Evolutionary conservation across 805 yeast genomes (phyloP).

Genomic region (Saturnispora ahearnii): DNA sequence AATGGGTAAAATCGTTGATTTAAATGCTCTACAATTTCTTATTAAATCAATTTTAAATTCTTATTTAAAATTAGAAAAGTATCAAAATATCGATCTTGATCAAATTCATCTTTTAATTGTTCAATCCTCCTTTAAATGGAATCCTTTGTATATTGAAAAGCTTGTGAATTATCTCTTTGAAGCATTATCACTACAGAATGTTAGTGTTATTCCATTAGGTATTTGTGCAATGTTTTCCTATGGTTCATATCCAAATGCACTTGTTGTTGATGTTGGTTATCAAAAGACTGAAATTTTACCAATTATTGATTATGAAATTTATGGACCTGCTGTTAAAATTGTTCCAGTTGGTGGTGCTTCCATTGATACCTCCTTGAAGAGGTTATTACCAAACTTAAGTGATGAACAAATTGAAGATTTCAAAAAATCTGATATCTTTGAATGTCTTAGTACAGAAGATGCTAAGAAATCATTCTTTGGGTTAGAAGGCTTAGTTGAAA

Average conservation of each 20-base stretch:
- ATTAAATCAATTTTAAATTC: conserved; percentile 45
- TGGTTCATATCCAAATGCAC: conserved; percentile 52
- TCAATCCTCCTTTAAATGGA: conserved; percentile 57
- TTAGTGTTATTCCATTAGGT: conserved; percentile 59
- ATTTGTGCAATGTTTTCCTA: conserved; percentile 68
- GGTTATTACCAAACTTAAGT: conserved; percentile 49
- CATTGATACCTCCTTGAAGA: conserved; percentile 47
- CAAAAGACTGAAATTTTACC: conserved; percentile 72
- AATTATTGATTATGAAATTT: conserved; percentile 60
- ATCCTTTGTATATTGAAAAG: conserved; percentile 53
- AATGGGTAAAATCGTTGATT: conserved; percentile 54
- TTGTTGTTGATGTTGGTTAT: conserved; percentile 75
- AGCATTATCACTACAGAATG: conserved; percentile 58
- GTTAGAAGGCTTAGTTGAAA: conserved; percentile 35
- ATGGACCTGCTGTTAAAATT: conserved; percentile 38
- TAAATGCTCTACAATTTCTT: conserved; percentile 61
- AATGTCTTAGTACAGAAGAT: conserved; percentile 64
- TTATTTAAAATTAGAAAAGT: conserved; percentile 25
- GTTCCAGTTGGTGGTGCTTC: conserved; percentile 50
- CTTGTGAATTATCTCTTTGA: conserved; percentile 74
- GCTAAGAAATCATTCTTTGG: conserved; percentile 55
- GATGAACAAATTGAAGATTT: conserved; percentile 59
- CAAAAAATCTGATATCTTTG: conserved; percentile 68
- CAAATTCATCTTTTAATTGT: conserved; percentile 53
- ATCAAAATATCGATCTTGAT: conserved; percentile 30